Evolutionary conservation across 2,329 filamentous ascomycete genomes (phyloP).

Genomic region (Coniochaeta hoffmannii): DNA sequence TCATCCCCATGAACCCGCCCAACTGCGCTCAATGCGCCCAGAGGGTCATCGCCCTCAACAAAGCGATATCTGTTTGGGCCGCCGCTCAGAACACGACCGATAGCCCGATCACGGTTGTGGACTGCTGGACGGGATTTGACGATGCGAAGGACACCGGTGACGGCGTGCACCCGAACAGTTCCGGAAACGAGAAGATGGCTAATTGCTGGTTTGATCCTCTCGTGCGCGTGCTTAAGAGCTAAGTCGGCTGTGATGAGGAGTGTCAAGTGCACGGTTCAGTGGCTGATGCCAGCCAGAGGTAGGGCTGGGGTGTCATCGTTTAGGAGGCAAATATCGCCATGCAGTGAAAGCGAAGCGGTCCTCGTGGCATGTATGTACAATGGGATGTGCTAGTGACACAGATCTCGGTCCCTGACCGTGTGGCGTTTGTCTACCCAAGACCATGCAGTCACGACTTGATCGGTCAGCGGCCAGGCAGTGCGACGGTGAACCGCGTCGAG

Average conservation of each 20-base stretch:
- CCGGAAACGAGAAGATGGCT: constrained; percentile 21
- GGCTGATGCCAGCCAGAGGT: background rate
- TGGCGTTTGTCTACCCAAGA: background rate
- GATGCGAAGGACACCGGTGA: constrained; percentile 20
- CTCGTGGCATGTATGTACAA: background rate
- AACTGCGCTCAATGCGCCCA: constrained; percentile 18
- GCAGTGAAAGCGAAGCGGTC: too few species aligned
- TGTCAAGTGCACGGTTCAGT: background rate
- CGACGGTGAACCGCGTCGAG: background rate
- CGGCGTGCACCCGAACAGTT: constrained; percentile 25
- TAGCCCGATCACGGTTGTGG: constrained; percentile 24
- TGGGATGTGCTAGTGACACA: background rate
- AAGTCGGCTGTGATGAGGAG: background rate
- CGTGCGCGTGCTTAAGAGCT: constrained; percentile 6
- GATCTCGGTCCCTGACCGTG: background rate
- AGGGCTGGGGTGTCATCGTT: background rate
- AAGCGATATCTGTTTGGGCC: constrained; percentile 23
- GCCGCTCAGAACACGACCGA: constrained; percentile 14
- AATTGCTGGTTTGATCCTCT: constrained; percentile 18
- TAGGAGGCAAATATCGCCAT: background rate
- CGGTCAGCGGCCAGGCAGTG: background rate
- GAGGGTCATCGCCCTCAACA: constrained; percentile 18
- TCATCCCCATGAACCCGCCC: constrained; percentile 22
- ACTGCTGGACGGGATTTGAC: constrained; percentile 25
- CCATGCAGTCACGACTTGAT: background rate